Evolutionary conservation across 169 alveolate species (phyloP).

Genomic region (Pseudocohnilembus persalinus): DNA sequence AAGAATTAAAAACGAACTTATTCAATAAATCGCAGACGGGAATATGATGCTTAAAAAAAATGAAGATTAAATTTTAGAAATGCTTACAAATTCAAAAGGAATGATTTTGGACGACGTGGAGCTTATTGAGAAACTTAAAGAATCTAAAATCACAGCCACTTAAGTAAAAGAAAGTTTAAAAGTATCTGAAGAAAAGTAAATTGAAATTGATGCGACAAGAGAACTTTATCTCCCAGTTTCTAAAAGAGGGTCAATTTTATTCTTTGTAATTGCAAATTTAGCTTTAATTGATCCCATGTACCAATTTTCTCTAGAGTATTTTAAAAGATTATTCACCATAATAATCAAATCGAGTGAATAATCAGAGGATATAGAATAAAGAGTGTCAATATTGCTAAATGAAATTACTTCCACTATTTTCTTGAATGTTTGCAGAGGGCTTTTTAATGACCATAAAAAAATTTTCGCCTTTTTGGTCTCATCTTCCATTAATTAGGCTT

Average conservation of each 20-base stretch:
- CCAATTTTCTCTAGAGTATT: slow-evolving; percentile 89
- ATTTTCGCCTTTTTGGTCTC: slow-evolving; percentile 87
- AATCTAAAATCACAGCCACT: slow-evolving; percentile 62
- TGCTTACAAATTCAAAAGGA: slow-evolving; percentile 87
- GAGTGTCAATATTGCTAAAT: slow-evolving; percentile 72
- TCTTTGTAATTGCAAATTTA: slow-evolving; percentile 82
- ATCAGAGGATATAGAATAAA: slow-evolving; percentile 58
- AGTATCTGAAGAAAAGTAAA: slow-evolving; percentile 69
- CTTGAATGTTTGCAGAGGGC: slow-evolving; percentile 86
- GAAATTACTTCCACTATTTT: slow-evolving; percentile 78
- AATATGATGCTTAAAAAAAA: slow-evolving; percentile 83
- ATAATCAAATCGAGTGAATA: slow-evolving; percentile 73
- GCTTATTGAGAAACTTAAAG: slow-evolving; percentile 69
- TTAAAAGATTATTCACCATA: slow-evolving; percentile 79
- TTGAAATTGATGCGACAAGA: slow-evolving; percentile 74
- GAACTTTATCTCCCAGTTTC: slow-evolving; percentile 70
- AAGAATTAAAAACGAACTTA: slow-evolving; percentile 84
- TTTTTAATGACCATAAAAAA: slow-evolving; percentile 89
- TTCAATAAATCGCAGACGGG: slow-evolving; percentile 85
- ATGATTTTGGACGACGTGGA: slow-evolving; percentile 85
- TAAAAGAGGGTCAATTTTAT: slow-evolving; percentile 76
- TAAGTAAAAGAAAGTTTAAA: slow-evolving; percentile 66
- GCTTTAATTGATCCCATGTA: slow-evolving; percentile 92
- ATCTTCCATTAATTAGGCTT: slow-evolving; percentile 59
- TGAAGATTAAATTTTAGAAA: slow-evolving; percentile 88